A percentile compares a stretch with the other conserved stretches of the same genome.
These are phyloP conservation scores for Plasmodium ovale DNA, from an alignment of 169 alveolate genomes.

Conservation along the genomic window DNA sequence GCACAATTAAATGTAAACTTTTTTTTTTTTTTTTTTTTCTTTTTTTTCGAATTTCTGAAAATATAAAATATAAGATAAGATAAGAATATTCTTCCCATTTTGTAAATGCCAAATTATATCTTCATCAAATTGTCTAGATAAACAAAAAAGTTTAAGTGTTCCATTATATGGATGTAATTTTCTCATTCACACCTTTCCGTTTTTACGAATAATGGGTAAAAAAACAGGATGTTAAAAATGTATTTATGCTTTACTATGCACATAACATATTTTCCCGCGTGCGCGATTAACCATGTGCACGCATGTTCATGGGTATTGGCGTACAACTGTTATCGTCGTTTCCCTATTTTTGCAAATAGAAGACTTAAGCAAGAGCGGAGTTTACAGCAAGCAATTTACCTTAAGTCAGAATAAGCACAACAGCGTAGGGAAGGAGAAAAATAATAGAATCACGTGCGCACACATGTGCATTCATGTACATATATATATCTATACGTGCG, in stretches of 20 bases:
- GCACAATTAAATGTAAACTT: too few species aligned
- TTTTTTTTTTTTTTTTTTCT: too few species aligned
- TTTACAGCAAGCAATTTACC: slow-evolving; percentile 65
- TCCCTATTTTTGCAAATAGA: slow-evolving; percentile 4
- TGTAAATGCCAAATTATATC: neutral
- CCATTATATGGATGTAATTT: neutral
- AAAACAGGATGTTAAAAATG: neutral
- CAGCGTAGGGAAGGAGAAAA: slow-evolving; percentile 15
- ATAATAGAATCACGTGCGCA: neutral
- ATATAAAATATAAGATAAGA: neutral
- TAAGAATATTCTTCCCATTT: neutral
- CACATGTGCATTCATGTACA: neutral
- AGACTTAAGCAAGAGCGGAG: slow-evolving; percentile 46
- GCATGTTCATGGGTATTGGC: too few species aligned
- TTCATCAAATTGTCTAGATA: neutral
- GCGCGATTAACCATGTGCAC: neutral
- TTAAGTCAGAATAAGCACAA: slow-evolving; percentile 63
- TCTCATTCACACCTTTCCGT: too few species aligned
- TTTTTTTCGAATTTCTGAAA: neutral
- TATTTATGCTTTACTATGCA: too few species aligned
- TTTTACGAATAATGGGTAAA: neutral
- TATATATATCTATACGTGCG: neutral
- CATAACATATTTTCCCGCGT: neutral
- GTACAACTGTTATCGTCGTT: neutral
- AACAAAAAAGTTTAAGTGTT: neutral